phyloP scores from a whole-genome alignment of 352 stramenopile genomes.

The Phytophthora sp. region DNA sequence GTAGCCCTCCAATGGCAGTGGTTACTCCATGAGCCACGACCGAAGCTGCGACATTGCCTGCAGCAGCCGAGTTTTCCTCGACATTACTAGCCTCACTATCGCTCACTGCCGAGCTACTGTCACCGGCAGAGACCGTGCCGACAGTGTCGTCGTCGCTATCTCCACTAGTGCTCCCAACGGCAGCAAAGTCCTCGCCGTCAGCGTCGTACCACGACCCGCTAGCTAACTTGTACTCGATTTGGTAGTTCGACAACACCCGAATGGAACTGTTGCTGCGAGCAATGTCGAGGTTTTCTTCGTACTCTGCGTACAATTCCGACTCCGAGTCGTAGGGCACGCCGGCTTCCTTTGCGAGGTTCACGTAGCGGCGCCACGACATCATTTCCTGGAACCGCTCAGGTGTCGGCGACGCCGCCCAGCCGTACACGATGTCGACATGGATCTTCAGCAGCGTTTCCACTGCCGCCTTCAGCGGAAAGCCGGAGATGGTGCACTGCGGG shows the following conservation, averaged over 20 bases:
- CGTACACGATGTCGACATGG: constrained; percentile 42
- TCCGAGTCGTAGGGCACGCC: constrained; percentile 50
- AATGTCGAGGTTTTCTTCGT: constrained; percentile 43
- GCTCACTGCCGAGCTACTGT: constrained; percentile 18
- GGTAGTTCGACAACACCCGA: constrained; percentile 35
- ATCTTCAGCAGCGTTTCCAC: constrained; percentile 66
- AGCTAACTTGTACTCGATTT: constrained; percentile 40
- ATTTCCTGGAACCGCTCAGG: constrained; percentile 51
- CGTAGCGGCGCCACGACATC: constrained; percentile 50
- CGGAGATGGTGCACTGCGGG: constrained; percentile 56
- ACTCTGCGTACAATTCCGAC: constrained; percentile 53
- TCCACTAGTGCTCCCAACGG: constrained; percentile 3
- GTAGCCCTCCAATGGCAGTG: not conserved
- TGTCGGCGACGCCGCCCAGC: constrained; percentile 23
- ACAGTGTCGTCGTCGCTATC: constrained; percentile 9
- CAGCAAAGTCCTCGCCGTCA: constrained; percentile 21
- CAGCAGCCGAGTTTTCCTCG: constrained; percentile 7
- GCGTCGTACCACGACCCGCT: constrained; percentile 35
- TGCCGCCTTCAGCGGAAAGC: constrained; percentile 55
- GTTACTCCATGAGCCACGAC: not conserved
- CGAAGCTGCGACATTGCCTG: constrained; percentile 3
- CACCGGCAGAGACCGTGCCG: constrained; percentile 31
- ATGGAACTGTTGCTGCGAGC: constrained; percentile 36
- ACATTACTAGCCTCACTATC: constrained; percentile 28
- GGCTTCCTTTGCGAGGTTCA: constrained; percentile 52